Conservation (phyloP, 2,329 filamentous ascomycete species). For the Ophiostoma novo-ulmi region DNA sequence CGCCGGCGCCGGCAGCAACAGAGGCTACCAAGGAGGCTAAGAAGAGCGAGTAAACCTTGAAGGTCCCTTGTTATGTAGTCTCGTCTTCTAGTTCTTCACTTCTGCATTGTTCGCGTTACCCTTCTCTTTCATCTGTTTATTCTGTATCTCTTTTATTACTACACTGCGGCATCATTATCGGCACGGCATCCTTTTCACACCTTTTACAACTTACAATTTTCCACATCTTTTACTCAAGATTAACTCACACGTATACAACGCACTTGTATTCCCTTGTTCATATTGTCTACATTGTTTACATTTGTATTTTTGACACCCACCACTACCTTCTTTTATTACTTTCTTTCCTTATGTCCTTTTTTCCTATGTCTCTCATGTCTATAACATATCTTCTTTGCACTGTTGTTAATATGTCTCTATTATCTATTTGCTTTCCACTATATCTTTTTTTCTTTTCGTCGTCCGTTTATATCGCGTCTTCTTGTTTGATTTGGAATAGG, state of each 20-base stretch:
- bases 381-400: not conserved
- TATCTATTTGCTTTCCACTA: not conserved
- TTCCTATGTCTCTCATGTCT: slow-evolving; percentile 14
- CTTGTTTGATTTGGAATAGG: not conserved
- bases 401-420: not conserved
- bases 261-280: slow-evolving; percentile 5
- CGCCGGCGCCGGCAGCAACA: slow-evolving; percentile 36
- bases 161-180: slow-evolving; percentile 14
- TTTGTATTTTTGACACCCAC: slow-evolving; percentile 18
- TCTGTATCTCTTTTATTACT: slow-evolving; percentile 1
- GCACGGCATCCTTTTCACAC: slow-evolving; percentile 2
- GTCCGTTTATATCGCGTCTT: not conserved
- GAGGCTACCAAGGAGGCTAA: slow-evolving; percentile 33
- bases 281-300: not conserved
- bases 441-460: not conserved
- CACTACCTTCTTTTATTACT: not conserved
- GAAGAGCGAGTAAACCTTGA: slow-evolving; percentile 19
- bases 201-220: not conserved
- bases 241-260: slow-evolving; percentile 16
- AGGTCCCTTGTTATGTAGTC: not conserved
- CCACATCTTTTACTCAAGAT: slow-evolving; percentile 15
- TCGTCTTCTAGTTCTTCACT: not conserved
- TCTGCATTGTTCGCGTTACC: not conserved
- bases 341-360: not conserved
- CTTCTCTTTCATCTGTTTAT: not conserved